These are phyloP conservation scores for Coffea humblotiana DNA, from an alignment of 305 asterid species.

Conservation along the genomic window DNA sequence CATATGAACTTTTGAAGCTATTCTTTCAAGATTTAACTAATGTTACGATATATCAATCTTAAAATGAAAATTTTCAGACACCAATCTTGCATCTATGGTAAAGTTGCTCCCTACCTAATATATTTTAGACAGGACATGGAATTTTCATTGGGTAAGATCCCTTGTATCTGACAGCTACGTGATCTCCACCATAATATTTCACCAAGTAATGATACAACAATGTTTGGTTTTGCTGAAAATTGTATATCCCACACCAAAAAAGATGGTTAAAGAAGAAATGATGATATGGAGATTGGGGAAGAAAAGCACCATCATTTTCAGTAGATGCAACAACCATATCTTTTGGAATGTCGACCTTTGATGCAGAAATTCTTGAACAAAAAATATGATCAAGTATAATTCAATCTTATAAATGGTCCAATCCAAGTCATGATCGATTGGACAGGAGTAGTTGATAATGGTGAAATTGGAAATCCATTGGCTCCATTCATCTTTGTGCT, in stretches of 20 bases:
- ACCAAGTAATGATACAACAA: background rate
- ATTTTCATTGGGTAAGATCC: no score
- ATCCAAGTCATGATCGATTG: background rate
- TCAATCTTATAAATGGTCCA: background rate
- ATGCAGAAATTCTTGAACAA: background rate
- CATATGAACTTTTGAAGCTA: background rate
- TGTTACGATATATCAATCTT: no score
- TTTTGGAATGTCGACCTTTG: background rate
- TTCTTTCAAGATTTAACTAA: no score
- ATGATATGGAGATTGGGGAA: background rate
- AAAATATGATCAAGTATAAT: conserved; percentile 3
- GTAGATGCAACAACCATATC: background rate
- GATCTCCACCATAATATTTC: no score
- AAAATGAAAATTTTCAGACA: no score
- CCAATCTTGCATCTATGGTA: no score
- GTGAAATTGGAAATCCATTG: background rate
- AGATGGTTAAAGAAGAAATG: background rate
- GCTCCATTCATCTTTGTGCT: background rate
- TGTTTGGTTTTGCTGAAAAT: background rate
- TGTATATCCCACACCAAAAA: background rate
- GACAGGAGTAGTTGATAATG: background rate
- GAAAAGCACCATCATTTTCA: background rate
- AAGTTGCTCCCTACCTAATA: no score
- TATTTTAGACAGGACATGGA: no score
- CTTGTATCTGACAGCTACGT: no score